Percentiles rank a stretch among this genome's conserved stretches.
Conservation (phyloP, 2,329 filamentous ascomycete genomes). For the Ceratocystis alfenasii region DNA sequence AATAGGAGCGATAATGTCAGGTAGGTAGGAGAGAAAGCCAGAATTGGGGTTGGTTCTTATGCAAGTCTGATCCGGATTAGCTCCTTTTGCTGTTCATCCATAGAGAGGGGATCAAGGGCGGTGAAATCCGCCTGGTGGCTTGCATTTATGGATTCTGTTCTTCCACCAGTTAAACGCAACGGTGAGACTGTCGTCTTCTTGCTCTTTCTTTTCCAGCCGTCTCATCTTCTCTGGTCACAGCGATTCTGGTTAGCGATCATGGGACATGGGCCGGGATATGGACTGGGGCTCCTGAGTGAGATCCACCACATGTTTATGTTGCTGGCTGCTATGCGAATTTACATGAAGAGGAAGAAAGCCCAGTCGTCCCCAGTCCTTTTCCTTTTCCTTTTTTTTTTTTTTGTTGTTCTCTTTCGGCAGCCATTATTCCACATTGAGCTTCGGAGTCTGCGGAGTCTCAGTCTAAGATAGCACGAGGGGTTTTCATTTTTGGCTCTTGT, state of each 20-base stretch:
- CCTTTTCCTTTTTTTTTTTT: background rate
- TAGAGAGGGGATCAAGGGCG: background rate
- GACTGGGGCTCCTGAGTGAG: background rate
- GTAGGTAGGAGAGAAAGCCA: background rate
- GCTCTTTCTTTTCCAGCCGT: background rate
- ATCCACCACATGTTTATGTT: background rate
- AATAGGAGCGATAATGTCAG: conserved; percentile 3
- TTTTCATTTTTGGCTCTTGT: background rate
- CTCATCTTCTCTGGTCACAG: background rate
- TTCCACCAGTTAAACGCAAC: conserved; percentile 9
- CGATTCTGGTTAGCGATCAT: conserved; percentile 6
- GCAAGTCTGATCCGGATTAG: no score
- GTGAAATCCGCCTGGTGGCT: background rate
- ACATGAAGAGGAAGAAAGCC: background rate
- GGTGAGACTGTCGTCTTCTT: background rate
- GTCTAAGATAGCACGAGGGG: background rate
- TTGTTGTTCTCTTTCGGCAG: background rate
- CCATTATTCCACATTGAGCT: background rate
- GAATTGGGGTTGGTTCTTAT: no score
- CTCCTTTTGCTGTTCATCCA: background rate
- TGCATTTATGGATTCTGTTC: background rate
- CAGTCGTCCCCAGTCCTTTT: background rate
- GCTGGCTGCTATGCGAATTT: background rate
- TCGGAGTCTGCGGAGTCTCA: conserved; percentile 1
- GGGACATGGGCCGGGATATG: background rate